Evolutionary conservation across 2,329 filamentous ascomycete species (phyloP), one percentile per base, ranked within the genome.

Genomic region (Dothideomycetes sp.): DNA sequence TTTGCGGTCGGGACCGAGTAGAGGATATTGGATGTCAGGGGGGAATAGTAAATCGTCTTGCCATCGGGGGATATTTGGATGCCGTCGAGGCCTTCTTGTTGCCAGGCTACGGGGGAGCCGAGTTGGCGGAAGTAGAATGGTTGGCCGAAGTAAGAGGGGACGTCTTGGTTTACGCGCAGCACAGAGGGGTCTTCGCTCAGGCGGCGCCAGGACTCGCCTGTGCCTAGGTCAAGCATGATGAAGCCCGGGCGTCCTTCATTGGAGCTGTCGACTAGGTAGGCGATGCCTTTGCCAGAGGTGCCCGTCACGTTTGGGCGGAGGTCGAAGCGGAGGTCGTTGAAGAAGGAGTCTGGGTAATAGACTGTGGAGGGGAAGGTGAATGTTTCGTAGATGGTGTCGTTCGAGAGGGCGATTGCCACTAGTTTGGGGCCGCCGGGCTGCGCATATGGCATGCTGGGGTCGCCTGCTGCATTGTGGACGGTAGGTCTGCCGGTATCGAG

Each of bases 261-360:
- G 38, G 56, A 63, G 46, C 55, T 62, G 51, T 69, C 65, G 17
- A 65, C 59, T 3, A 69, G 58, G 45, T 68, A 68, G 4, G 62
- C 65, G 18, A 68, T 59, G 9, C 66, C 63, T 15, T 54, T 41
- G 8, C 61, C 62, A 2, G 53, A 55, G n/a, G 54, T 56, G 14
- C 51, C 53, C 2, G 61, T 59, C 1, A 55, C 49, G 32, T 63
- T 59, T 5, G 59, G 34, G n/a, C 63, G 56, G 24, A 68, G 54
- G 46, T 69, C 64, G 50, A 69, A 67, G 18, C 65, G 62, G 2
- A 69, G 40, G 42, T 68, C 65, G 43, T 68, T 68, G 47, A 68
- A 58, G 50, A 66, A 70, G 19, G 57, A 61, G 47, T 67, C 64
- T 2, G 64, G 64, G 43, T 59, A 68, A 45, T 66, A 61, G 3